phyloP scores from a whole-genome alignment of 306 rosid genomes.

The Prunus dulcis region DNA sequence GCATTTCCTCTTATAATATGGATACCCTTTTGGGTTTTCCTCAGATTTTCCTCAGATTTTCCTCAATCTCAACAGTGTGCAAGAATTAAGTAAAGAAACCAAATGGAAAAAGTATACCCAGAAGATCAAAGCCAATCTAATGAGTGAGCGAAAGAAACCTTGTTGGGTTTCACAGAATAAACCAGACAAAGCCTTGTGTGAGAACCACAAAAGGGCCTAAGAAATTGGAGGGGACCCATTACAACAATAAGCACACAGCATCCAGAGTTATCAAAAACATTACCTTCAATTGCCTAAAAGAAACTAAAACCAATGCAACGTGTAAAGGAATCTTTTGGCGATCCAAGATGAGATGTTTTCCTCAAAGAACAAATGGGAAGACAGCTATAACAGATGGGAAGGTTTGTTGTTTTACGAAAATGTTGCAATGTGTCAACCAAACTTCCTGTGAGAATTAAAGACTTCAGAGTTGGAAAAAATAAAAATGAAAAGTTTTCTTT shows the following conservation, averaged over 20 bases:
- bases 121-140: slow-evolving; percentile 28
- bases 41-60: background rate
- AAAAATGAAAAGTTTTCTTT: background rate
- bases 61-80: slow-evolving; percentile 25
- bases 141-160: slow-evolving; percentile 26
- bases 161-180: slow-evolving; percentile 33
- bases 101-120: slow-evolving; percentile 23
- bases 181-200: slow-evolving; percentile 30
- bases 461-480: background rate
- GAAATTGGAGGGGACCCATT: slow-evolving; percentile 24
- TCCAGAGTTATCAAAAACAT: slow-evolving; percentile 19
- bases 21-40: slow-evolving; percentile 5
- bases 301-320: slow-evolving; percentile 34
- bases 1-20: slow-evolving; percentile 12
- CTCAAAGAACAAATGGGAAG: slow-evolving; percentile 32
- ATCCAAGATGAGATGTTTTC: slow-evolving; percentile 41
- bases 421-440: slow-evolving; percentile 28
- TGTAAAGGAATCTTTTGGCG: slow-evolving; percentile 33
- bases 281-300: slow-evolving; percentile 25
- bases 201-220: slow-evolving; percentile 13
- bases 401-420: slow-evolving; percentile 27
- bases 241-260: slow-evolving; percentile 10
- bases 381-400: slow-evolving; percentile 35
- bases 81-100: slow-evolving; percentile 19
- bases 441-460: slow-evolving; percentile 39